phyloP scores from a whole-genome alignment of 805 yeast species.

The Kuraishia ogatae region DNA sequence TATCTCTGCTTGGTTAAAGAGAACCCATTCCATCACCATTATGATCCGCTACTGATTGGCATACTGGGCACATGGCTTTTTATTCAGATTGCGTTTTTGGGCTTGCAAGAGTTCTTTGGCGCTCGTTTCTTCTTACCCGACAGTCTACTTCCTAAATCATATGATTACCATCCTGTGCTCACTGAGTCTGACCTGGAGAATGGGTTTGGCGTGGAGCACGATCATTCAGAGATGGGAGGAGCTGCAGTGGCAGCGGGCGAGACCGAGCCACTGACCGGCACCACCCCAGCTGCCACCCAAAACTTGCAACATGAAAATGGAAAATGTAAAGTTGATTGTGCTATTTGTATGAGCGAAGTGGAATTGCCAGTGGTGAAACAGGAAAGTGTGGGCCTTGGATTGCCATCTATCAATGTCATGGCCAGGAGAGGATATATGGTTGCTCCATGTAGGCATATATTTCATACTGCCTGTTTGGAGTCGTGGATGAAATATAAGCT shows the following conservation, averaged over 20 bases:
- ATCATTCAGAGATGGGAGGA: constrained; percentile 12
- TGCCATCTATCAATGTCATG: constrained; percentile 10
- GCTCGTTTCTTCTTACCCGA: constrained; percentile 80
- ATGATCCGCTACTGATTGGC: constrained; percentile 41
- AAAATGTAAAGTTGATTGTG: constrained; percentile 62
- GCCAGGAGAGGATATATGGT: constrained; percentile 54
- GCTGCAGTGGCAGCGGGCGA: constrained; percentile 11
- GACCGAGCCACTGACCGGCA: constrained; percentile 14
- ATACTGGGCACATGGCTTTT: constrained; percentile 45
- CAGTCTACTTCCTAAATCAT: constrained; percentile 67
- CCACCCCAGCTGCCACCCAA: constrained; percentile 8
- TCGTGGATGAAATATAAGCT: constrained; percentile 89
- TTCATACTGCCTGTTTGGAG: constrained; percentile 84
- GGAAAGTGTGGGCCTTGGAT: constrained; percentile 5
- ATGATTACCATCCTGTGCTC: constrained; percentile 71
- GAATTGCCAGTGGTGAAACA: constrained; percentile 39
- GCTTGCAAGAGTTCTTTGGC: constrained; percentile 60
- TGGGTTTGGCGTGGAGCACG: constrained; percentile 48
- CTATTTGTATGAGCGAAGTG: constrained; percentile 83
- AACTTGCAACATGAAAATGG: constrained; percentile 21
- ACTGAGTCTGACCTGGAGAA: constrained; percentile 51
- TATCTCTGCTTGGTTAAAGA: constrained; percentile 45
- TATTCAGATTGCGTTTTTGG: constrained; percentile 49
- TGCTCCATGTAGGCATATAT: constrained; percentile 87
- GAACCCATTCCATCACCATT: constrained; percentile 68